These are phyloP conservation scores for Brassica cretica DNA, from an alignment of 345 rosid genomes.

Conservation along the genomic window DNA sequence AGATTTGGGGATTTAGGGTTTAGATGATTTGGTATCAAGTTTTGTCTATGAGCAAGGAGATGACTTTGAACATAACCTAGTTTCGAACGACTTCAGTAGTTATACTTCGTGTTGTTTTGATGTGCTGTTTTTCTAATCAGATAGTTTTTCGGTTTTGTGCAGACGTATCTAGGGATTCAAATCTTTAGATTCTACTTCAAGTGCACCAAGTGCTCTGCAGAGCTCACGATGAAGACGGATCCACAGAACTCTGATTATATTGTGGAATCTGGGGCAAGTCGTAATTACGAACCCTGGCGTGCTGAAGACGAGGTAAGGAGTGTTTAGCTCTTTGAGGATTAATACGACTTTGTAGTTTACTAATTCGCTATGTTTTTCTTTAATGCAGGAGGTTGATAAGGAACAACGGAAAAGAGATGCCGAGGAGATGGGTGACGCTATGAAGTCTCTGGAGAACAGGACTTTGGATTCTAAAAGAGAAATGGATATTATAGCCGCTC, in stretches of 20 bases:
- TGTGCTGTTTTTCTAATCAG: background rate
- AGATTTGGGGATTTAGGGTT: slow-evolving; percentile 39
- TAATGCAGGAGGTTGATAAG: slow-evolving; percentile 51
- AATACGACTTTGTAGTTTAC: slow-evolving; percentile 5
- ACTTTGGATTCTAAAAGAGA: slow-evolving; percentile 90
- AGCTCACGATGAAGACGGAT: slow-evolving; percentile 83
- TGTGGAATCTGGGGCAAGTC: slow-evolving; percentile 81
- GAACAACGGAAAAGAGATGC: slow-evolving; percentile 63
- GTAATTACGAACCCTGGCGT: slow-evolving; percentile 98
- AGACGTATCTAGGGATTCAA: slow-evolving; percentile 92
- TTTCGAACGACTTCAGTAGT: background rate
- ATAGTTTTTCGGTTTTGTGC: slow-evolving; percentile 22
- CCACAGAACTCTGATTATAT: slow-evolving; percentile 92
- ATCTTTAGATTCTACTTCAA: slow-evolving; percentile 90
- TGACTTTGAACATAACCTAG: slow-evolving; percentile 1
- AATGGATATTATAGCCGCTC: slow-evolving; percentile 92
- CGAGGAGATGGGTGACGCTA: slow-evolving; percentile 95
- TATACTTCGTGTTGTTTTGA: background rate
- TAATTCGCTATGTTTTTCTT: slow-evolving; percentile 1
- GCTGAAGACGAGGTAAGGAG: slow-evolving; percentile 72
- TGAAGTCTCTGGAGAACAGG: slow-evolving; percentile 90
- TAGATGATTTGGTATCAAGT: background rate
- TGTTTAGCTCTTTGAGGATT: slow-evolving; percentile 1
- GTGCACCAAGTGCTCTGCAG: slow-evolving; percentile 94
- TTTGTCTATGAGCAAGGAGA: background rate